These are phyloP conservation scores for Sporothrix luriei DNA, from an alignment of 2,329 filamentous ascomycete genomes.

Conservation along the genomic window DNA sequence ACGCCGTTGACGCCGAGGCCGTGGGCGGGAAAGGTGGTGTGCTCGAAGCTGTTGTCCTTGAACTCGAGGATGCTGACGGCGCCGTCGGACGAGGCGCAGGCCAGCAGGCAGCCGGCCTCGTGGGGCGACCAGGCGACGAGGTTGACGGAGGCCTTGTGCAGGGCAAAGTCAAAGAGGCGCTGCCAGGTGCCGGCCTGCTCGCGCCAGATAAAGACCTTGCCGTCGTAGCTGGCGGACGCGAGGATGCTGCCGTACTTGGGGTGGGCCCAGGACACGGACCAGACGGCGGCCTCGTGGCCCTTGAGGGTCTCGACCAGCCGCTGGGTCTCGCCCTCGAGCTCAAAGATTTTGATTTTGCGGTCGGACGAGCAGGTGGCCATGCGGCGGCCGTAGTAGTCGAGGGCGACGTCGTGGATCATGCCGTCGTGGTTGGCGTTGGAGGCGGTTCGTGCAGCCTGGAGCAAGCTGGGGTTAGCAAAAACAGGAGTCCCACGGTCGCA, in stretches of 20 bases:
- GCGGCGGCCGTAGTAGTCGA: constrained; percentile 96
- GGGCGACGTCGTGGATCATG: constrained; percentile 99
- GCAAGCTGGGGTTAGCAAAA: neutral
- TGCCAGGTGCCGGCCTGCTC: constrained; percentile 79
- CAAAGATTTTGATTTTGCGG: constrained; percentile 98
- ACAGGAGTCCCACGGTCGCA: neutral
- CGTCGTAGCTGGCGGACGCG: constrained; percentile 92
- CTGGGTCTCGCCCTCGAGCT: constrained; percentile 92
- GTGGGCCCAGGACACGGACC: constrained; percentile 97
- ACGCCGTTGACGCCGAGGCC: constrained; percentile 94
- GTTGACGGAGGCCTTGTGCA: constrained; percentile 96
- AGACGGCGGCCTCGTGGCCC: constrained; percentile 95
- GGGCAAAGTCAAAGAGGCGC: constrained; percentile 86
- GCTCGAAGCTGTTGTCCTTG: constrained; percentile 82
- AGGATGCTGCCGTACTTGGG: constrained; percentile 98
- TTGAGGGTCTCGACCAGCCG: constrained; percentile 89
- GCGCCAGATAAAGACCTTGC: constrained; percentile 98
- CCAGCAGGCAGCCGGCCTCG: constrained; percentile 90
- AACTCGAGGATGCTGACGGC: constrained; percentile 94
- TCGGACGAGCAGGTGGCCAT: constrained; percentile 97
- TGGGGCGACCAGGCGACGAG: constrained; percentile 97
- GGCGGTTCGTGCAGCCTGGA: constrained; percentile 61
- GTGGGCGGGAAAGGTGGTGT: constrained; percentile 87
- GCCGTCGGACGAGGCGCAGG: constrained; percentile 91
- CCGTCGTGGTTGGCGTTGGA: constrained; percentile 92